Evolutionary conservation across 805 yeast species (phyloP), one percentile per base, ranked within the genome.

Genomic region (Zygotorulaspora florentina): DNA sequence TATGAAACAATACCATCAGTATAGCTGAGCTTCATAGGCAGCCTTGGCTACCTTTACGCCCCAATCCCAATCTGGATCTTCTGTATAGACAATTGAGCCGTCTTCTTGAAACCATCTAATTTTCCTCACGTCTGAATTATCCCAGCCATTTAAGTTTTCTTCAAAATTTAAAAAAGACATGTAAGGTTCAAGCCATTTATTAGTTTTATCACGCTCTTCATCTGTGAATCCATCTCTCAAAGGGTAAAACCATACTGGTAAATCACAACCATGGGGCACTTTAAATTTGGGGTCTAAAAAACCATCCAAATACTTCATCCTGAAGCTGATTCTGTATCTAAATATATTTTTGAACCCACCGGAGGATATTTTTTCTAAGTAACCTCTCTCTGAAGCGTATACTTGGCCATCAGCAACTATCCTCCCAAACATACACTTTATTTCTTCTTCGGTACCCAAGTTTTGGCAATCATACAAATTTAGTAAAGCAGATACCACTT

Each of bases 331-430:
- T 43, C 60, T 56, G 50, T 66, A 68, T 26, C 72, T 58, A 43
- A 48, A 65, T 16, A 53, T 35, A 13, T 49, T 40, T 26, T 43
- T 36, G 43, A 46, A 40, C 2, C 47, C 47, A 16, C 35, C 16
- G 5, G 30, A 27, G 10, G 59, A 53, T 40, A 66, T 38, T 15
- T 62, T 57, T 38, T 66, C 53, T n/a, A 70, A 39, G 40, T 63
- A 66, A 1, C 71, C 71, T 43, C 74, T 58, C 9, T 57, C 52
- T 1, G 72, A 66, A 8, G 65, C 64, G 49, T 69, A 64, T 7
- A 70, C 71, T 47, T 70, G 73, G 3, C 70, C 66, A 48, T 68
- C 72, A 8, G 68, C 64, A 23, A 65, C 56, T 25, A 68, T 68
- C 11, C 55, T 53, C 18, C 73, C 73, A 54, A 60, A 70, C 4